Evolutionary conservation across 371 early-diverging fungal genomes (phyloP), one percentile per base, ranked within the genome.

Genomic region (Rhizopus delemar): DNA sequence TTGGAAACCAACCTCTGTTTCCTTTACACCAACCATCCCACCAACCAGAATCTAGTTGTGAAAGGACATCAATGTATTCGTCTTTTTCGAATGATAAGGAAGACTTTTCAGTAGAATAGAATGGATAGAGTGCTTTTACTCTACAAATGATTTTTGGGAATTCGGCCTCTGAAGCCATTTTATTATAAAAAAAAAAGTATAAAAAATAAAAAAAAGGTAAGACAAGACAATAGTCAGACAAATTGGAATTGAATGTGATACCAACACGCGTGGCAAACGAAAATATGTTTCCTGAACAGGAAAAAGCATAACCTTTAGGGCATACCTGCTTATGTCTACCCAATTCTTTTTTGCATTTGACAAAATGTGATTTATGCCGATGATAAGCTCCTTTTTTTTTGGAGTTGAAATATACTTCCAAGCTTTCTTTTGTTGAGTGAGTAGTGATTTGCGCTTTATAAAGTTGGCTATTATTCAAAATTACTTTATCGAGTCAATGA

Each of bases 1-100:
- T 89, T 1, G 95, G 96, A 74, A 95, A 94, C 95, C 95, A 95
- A 33, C 94, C 95, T 55, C 86, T 82, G 58, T 71, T 71, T 38
- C 83, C 86, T 63, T 79, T 80, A 63, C 87, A 80, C 74, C 70
- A 73, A 15, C 92, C 93, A 72, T 95, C 91, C 96, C 96, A 96
- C 96, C 96, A 96, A 12, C 96, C 96, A 8, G 92, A 86, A 56
- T 88, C 87, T 46, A 93, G 86, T 54, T 90, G 88, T 5, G 87
- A 79, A 33, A 91, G 78, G 3, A 96, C 95, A 64, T 92, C 87
- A 59, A 95, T 89, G 51, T 86, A 79, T 61, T 94, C 95, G 62
- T 88, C 93, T 62, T 87, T 83, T 15, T 84, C 73, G 59, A 96
- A 94, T 15, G 85, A 78, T 56, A 96, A 81, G n/a, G 87, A 84